Evolutionary conservation across 2,329 filamentous ascomycete genomes (phyloP).

Genomic region (Colletotrichum horii): DNA sequence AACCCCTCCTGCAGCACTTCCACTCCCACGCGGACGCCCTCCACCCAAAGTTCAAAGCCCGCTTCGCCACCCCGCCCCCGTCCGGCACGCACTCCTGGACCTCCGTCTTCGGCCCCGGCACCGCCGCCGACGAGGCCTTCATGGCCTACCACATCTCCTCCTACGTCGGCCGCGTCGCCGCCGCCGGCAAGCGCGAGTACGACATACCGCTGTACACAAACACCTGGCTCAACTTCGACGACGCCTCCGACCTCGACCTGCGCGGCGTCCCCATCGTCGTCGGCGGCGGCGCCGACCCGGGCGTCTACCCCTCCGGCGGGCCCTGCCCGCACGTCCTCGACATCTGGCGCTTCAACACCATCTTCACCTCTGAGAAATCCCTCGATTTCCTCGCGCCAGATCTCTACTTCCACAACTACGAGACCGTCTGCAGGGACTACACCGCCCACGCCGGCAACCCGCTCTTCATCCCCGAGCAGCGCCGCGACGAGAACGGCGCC

Average conservation of each 20-base stretch:
- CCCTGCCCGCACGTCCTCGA: conserved; percentile 37
- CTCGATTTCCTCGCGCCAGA: conserved; percentile 54
- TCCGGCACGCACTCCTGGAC: conserved; percentile 34
- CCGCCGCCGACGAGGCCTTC: conserved; percentile 37
- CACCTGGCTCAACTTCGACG: conserved; percentile 40
- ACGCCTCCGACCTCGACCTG: conserved; percentile 33
- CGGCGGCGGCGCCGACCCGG: conserved; percentile 37
- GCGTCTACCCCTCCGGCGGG: conserved; percentile 42
- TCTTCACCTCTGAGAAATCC: conserved; percentile 24
- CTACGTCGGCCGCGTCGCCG: conserved; percentile 38
- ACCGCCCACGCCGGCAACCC: conserved; percentile 43
- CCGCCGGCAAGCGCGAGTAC: conserved; percentile 37
- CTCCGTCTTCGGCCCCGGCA: conserved; percentile 34
- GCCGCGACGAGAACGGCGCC: conserved; percentile 50
- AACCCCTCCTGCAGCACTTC: conserved; percentile 30
- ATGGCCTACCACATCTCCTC: conserved; percentile 41
- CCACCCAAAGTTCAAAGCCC: conserved; percentile 33
- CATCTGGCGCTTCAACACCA: conserved; percentile 43
- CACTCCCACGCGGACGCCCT: conserved; percentile 19
- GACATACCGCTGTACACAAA: conserved; percentile 39
- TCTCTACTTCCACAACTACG: conserved; percentile 54
- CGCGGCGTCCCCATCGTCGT: conserved; percentile 36
- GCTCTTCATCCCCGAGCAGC: conserved; percentile 58
- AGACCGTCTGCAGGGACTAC: conserved; percentile 46
- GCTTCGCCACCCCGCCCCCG: conserved; percentile 27